A percentile compares a stretch with the other conserved stretches of the same genome.
phyloP scores from a whole-genome alignment of 1,284 basidiomycete genomes.

The Cryptococcus sp. region DNA sequence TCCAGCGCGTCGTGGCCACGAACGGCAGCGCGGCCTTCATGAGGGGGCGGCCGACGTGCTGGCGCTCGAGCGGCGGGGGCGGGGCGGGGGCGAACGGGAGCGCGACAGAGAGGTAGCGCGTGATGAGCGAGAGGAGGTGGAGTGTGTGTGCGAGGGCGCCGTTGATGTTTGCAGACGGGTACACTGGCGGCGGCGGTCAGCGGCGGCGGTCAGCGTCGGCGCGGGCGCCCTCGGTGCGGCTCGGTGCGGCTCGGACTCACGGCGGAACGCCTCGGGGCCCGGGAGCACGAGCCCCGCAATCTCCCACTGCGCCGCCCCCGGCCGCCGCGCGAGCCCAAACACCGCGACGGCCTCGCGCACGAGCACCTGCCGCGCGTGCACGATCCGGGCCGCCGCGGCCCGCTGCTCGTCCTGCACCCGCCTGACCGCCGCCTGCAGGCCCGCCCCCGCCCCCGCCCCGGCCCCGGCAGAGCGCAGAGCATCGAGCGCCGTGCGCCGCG shows the following conservation, averaged over 20 bases:
- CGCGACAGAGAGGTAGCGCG: constrained; percentile 38
- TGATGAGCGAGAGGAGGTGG: constrained; percentile 40
- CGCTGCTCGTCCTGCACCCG: constrained; percentile 16
- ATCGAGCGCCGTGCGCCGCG: not conserved
- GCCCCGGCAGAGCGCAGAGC: too few relatives aligned
- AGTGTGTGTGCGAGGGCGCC: constrained; percentile 36
- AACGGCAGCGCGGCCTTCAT: constrained; percentile 37
- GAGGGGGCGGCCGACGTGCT: constrained; percentile 35
- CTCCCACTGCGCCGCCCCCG: constrained; percentile 32
- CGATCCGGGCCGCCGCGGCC: constrained; percentile 24
- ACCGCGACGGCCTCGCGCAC: constrained; percentile 38
- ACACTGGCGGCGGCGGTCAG: constrained; percentile 16
- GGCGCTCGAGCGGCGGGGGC: constrained; percentile 13
- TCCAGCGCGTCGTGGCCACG: constrained; percentile 34
- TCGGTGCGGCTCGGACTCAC: too few relatives aligned
- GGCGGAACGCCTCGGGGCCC: constrained; percentile 28
- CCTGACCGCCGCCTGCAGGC: constrained; percentile 2
- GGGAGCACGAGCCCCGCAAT: constrained; percentile 38
- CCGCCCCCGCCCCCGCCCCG: too few relatives aligned
- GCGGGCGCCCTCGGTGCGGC: too few relatives aligned
- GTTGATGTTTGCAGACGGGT: constrained; percentile 31
- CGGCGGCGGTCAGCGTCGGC: too few relatives aligned
- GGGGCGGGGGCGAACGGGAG: constrained; percentile 33
- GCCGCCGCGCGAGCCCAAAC: constrained; percentile 29
- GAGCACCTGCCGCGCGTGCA: constrained; percentile 37